Conservation (phyloP, 2,329 filamentous ascomycete species). For the Monilinia laxa region DNA sequence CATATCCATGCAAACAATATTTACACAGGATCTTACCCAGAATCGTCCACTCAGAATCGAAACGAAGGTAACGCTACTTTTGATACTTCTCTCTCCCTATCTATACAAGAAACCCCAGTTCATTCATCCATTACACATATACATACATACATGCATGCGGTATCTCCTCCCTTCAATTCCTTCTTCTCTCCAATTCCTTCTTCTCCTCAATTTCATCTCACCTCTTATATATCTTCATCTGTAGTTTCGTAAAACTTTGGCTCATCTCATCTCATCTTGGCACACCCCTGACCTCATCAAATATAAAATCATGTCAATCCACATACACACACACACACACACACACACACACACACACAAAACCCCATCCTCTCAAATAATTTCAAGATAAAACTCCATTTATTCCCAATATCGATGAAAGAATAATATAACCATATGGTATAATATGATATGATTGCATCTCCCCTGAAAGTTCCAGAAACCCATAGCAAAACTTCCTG, state of each 20-base stretch:
- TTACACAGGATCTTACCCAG: too few species aligned
- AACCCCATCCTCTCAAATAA: background rate
- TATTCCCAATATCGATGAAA: background rate
- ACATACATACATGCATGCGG: too few species aligned
- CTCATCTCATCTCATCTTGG: background rate
- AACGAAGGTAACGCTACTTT: too few species aligned
- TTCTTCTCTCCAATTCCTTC: background rate
- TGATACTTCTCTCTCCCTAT: too few species aligned
- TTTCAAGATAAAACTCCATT: background rate
- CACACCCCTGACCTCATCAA: too few species aligned
- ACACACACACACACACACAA: background rate
- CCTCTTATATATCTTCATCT: background rate
- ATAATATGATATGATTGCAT: background rate
- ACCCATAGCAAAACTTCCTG: background rate
- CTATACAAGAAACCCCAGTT: too few species aligned
- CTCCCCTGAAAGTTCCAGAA: background rate
- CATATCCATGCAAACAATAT: too few species aligned
- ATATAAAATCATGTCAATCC: background rate
- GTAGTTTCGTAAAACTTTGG: too few species aligned
- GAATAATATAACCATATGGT: constrained; percentile 2
- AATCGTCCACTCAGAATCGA: too few species aligned
- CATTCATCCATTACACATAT: too few species aligned
- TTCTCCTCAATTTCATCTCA: background rate
- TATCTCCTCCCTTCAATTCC: too few species aligned
- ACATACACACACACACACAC: background rate